Evolutionary conservation across 192 early-diverging fungal genomes (phyloP).

Genomic region (Rhizoclosmatium globosum): DNA sequence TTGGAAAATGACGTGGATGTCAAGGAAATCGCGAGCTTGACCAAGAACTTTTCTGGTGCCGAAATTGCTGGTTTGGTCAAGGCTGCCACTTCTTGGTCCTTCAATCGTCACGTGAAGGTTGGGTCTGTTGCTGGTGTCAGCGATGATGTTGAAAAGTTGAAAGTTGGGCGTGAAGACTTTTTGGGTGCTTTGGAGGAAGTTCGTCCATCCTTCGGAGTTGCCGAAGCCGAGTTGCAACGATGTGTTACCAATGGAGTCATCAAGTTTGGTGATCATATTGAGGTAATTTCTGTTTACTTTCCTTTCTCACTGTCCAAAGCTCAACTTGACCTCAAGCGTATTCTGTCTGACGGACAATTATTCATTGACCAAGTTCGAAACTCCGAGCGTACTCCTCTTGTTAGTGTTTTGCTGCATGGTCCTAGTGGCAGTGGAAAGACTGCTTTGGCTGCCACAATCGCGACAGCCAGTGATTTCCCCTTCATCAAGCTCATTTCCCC

Average conservation of each 20-base stretch:
- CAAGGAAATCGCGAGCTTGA: slow-evolving; percentile 81
- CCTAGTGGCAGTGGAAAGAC: slow-evolving; percentile 92
- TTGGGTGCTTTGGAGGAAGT: slow-evolving; percentile 91
- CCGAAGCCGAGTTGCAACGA: slow-evolving; percentile 87
- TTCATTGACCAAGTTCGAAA: slow-evolving; percentile 75
- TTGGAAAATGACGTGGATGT: slow-evolving; percentile 85
- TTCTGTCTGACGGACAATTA: slow-evolving; percentile 61
- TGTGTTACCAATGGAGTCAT: slow-evolving; percentile 89
- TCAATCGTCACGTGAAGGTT: slow-evolving; percentile 95
- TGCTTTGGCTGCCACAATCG: slow-evolving; percentile 94
- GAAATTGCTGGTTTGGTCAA: slow-evolving; percentile 94
- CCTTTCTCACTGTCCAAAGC: slow-evolving; percentile 54
- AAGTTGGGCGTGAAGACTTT: slow-evolving; percentile 88
- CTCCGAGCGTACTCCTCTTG: slow-evolving; percentile 84
- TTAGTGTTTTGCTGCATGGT: slow-evolving; percentile 88
- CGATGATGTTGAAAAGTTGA: slow-evolving; percentile 88
- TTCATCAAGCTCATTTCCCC: slow-evolving; percentile 98
- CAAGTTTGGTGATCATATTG: slow-evolving; percentile 70
- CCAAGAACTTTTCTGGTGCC: slow-evolving; percentile 98
- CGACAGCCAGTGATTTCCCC: slow-evolving; percentile 88
- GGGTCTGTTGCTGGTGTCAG: slow-evolving; percentile 83
- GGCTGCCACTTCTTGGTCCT: slow-evolving; percentile 92
- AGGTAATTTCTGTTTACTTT: slow-evolving; percentile 46
- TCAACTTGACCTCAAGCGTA: slow-evolving; percentile 47
- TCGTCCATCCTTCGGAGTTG: slow-evolving; percentile 91